These are phyloP conservation scores for Exophiala oligosperma DNA, from an alignment of 2,329 filamentous ascomycete species.

Conservation along the genomic window DNA sequence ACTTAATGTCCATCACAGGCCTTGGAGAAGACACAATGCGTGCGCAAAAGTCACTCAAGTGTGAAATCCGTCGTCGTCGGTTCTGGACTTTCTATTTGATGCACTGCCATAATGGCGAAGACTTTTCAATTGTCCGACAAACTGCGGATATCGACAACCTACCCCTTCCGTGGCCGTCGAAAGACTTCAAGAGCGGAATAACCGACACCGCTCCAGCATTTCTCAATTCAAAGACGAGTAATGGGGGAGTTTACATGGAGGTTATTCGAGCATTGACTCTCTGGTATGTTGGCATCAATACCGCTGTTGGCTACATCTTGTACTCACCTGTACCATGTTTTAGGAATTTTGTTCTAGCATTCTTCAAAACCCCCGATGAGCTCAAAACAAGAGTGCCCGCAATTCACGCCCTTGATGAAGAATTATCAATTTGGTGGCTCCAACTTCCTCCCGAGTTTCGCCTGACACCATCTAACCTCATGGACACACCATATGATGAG, in stretches of 20 bases:
- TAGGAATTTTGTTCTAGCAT: no score
- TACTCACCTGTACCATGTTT: no score
- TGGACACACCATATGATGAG: background rate
- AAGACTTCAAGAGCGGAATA: background rate
- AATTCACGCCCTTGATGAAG: constrained; percentile 5
- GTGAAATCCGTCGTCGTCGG: constrained; percentile 6
- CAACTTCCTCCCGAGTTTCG: background rate
- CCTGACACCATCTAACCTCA: background rate
- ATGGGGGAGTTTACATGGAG: constrained; percentile 5
- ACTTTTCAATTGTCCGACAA: background rate
- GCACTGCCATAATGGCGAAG: constrained; percentile 2
- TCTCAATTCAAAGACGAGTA: background rate
- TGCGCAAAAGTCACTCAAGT: background rate
- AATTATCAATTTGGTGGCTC: constrained; percentile 5
- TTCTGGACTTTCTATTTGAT: constrained; percentile 9
- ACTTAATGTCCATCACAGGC: constrained; percentile 2
- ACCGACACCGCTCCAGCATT: background rate
- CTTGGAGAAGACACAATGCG: background rate
- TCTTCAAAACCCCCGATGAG: no score
- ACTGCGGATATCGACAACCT: background rate
- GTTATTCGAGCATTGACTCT: constrained; percentile 4
- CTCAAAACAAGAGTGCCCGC: background rate
- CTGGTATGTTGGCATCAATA: background rate
- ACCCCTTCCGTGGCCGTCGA: constrained; percentile 3
- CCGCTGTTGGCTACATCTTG: background rate